Evolutionary conservation across 2,329 filamentous ascomycete genomes (phyloP), one percentile per base, ranked within the genome.

Genomic region (Arthrobotrys megalospora): DNA sequence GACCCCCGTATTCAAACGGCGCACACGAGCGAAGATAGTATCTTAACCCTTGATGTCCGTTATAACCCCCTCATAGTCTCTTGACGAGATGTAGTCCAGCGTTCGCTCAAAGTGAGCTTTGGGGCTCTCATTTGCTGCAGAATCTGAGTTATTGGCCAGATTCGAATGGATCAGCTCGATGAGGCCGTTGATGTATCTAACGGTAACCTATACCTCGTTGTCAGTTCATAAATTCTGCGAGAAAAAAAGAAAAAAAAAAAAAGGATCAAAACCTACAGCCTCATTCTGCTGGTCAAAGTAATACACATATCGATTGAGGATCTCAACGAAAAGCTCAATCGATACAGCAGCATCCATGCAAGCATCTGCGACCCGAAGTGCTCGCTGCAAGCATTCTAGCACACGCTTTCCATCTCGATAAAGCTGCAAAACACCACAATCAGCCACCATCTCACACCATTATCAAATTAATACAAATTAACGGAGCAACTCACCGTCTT

Each of bases 221-320:
- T 82, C 80, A 82, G 68, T n/a, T 7, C 19, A 7, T 5, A 14
- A 55, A 52, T 2, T 16, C 10, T 41, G n/a, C 16, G 14, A 36
- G 34, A n/a, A 28, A 28, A 28, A 14, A 38, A 47, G 43, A 24
- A 12, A 36, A 19, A n/a, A 28, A 28, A 28, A 14, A 38, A 47
- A 48, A 24, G 11, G 19, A 16, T n/a, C 7, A 24, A n/a, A 21
- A 84, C 88, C 85, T 85, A 89, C 96, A 81, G 94, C 94, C 86
- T 99, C 96, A 85, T 99, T 99, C 84, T 97, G 93, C 85, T 99
- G 95, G 85, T 99, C 96, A 86, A 97, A 99, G 86, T 98, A 99
- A 85, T 99, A 99, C 66, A 98, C 94, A 84, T 99, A 99, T 85
- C 96, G 91, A 85, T 99, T 97, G 70, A 99, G 87, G 80, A 99